Conservation (phyloP, 768 basidiomycete genomes). For the Amanita subjunquillea region DNA sequence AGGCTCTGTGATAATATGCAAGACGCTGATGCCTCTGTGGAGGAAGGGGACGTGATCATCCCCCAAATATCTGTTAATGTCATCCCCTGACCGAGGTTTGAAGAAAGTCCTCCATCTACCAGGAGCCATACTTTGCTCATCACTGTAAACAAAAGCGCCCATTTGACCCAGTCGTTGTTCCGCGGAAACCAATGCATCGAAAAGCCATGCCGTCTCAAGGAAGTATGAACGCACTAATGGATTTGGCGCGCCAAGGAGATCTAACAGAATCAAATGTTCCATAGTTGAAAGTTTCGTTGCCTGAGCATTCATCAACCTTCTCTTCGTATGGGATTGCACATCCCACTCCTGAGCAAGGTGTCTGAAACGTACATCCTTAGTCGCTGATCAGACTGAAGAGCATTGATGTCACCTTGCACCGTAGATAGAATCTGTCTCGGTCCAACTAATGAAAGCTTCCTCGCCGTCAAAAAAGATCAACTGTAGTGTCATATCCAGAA, state of each 20-base stretch:
- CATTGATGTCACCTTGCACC: constrained; percentile 64
- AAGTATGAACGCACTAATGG: constrained; percentile 78
- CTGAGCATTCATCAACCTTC: constrained; percentile 43
- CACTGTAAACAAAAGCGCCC: constrained; percentile 46
- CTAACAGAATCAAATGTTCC: constrained; percentile 87
- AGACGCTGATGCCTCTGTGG: constrained; percentile 66
- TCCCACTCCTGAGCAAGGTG: constrained; percentile 89
- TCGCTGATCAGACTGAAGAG: not conserved
- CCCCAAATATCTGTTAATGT: constrained; percentile 52
- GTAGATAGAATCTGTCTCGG: constrained; percentile 82
- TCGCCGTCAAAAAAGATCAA: constrained; percentile 97
- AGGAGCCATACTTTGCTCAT: constrained; percentile 32
- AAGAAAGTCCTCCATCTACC: constrained; percentile 62
- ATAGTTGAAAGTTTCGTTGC: constrained; percentile 66
- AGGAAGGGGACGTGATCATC: constrained; percentile 96
- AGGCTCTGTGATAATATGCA: constrained; percentile 84
- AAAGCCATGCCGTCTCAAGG: constrained; percentile 87
- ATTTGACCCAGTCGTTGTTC: constrained; percentile 62
- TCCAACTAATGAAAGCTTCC: constrained; percentile 91
- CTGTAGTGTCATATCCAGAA: constrained; percentile 79
- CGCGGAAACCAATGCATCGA: constrained; percentile 62
- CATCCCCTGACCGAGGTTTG: constrained; percentile 29
- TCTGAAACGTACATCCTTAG: constrained; percentile 25
- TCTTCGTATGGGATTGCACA: constrained; percentile 45
- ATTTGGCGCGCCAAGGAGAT: constrained; percentile 73